Base-by-base conservation (phyloP, 371 early-diverging fungal species). In the Mortierella sp. region DNA sequence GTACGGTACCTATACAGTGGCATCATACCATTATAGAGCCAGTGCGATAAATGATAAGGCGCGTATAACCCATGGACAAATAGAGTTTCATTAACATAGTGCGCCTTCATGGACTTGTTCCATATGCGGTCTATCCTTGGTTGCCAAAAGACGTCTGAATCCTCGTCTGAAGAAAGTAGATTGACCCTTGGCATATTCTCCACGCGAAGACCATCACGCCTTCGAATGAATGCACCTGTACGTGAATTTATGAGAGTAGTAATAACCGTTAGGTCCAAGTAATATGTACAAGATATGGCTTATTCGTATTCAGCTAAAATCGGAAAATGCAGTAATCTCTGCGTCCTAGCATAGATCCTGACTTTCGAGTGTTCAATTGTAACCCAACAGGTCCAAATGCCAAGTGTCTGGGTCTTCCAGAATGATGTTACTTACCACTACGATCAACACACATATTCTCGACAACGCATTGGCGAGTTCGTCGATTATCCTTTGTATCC, bases 41-140 rank as follows among this genome's bases (percentile, higher is more conserved):
- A 83, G 43, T 89, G 88, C 0, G 88, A 85, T 50, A 86, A 88
- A 47, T 88, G 88, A 15, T 64, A 82, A 0, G 90, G 87, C 15
- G 82, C 75, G 55, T 85, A 88, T 0, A 88, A 67, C 3, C 84
- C 86, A 65, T 89, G 87, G 4, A 87, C 87, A 79, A 86, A 87
- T 3, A 89, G 5, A 0, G 86, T 86, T 19, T 87, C 87, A 60
- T 86, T 73, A 6, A 86, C 58, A 66, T 63, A 78, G 6, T 75
- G 67, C 0, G 77, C 78, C 28, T 65, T 58, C 4, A 64, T 63
- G 1, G 28, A 15, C 55, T 61, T 57, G 2, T 67, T 41, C 53
- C 63, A 72, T 7, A 65, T 58, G 13, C 63, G 50, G 33, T 71
- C 72, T 38, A 75, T 50, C n/a, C 72, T 67, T 13, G 88, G 88